Base-by-base conservation (phyloP, 306 rosid genomes). In the Echinosophora koreensis region DNA sequence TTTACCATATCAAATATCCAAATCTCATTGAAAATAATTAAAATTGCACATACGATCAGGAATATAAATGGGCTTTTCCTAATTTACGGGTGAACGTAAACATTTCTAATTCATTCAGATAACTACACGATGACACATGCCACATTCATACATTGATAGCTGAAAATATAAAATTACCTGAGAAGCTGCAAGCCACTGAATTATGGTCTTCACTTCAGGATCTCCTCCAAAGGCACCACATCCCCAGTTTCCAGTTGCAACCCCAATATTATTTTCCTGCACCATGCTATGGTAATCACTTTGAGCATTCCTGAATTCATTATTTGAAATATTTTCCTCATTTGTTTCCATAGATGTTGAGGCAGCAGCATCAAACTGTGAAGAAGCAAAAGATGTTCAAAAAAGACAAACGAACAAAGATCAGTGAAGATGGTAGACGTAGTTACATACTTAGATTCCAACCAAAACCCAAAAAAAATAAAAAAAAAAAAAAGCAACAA, bases 181-280 rank as follows among this genome's bases (percentile, higher is more conserved):
- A 83, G 98, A 94, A 71, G 97, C 95, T 71, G 98, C 96, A 78
- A 94, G 93, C 98, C 98, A 94, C 68, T 94, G 98, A 70, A 94
- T 82, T 55, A 92, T 82, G 78, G 93, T 6, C 90, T 94, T 94
- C 28, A 94, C 82, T 86, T 92, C 88, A 58, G 97, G 98, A 84
- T 94, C 98, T 71, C 98, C 98, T 62, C 97, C 97, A 81, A 94
- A 94, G 28, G 95, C 97, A 63, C 97, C 97, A 44, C 98, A 94
- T 68, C 98, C 98, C 98, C 97, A 94, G 80, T 94, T 94, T 51
- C 97, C 98, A 32, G 98, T 94, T 28, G 85, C 97, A 85, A 94
- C 41, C 80, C 97, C 98, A 77, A 90, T 50, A 73, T 73, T 77
- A 65, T 66, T 80, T 66, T 46, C 80, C 27, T 39, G 39, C 34